Base-by-base conservation (phyloP, 108 stramenopile genomes). In the Parmales sp. region DNA sequence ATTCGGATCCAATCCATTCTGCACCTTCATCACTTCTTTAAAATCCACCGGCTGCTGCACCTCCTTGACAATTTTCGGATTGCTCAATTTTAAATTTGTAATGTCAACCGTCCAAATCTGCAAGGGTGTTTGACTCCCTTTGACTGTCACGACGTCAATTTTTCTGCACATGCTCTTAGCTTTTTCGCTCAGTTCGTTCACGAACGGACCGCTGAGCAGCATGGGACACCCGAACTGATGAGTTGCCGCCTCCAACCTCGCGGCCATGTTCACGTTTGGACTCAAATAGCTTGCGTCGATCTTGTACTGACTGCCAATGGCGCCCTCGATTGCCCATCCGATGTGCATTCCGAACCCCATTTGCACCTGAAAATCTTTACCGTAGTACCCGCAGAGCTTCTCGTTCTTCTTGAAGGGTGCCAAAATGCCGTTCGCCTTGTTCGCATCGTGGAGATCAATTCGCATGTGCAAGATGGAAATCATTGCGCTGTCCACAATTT, bases 311-410 rank as follows among this genome's bases (percentile, higher is more conserved):
- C 72, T 71, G 13, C 80, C 80, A 22, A 81, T 77, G 44, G 80
- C 74, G 29, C 80, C 80, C 60, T 81, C 80, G 64, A 81, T 81
- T 36, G 80, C 80, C 80, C 80, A 81, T 20, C 80, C 80, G 13
- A 66, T 65, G 69, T 81, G 80, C 49, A 81, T 39, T 2, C 80
- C 80, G 66, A 78, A 81, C 20, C 80, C 76, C 70, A 81, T 74
- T 18, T 49, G 46, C 8, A 81, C 73, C 39, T 65, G 25, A 36
- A 72, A 78, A 0, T 69, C 66, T 4, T 51, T 60, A 20, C 28
- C 22, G 1, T 45, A 29, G 5, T 44, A 43, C 22, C 37, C 19
- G 8, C 63, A 9, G 37, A 39, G 26, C 19, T 46, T 34, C 41
- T 60, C 23, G 54, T 28, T 36, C 50, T 51, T 38, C 45, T 51